Percentiles rank a stretch among this genome's conserved stretches.
phyloP scores from a whole-genome alignment of 2,329 filamentous ascomycete species.

The Aspergillus sp. region DNA sequence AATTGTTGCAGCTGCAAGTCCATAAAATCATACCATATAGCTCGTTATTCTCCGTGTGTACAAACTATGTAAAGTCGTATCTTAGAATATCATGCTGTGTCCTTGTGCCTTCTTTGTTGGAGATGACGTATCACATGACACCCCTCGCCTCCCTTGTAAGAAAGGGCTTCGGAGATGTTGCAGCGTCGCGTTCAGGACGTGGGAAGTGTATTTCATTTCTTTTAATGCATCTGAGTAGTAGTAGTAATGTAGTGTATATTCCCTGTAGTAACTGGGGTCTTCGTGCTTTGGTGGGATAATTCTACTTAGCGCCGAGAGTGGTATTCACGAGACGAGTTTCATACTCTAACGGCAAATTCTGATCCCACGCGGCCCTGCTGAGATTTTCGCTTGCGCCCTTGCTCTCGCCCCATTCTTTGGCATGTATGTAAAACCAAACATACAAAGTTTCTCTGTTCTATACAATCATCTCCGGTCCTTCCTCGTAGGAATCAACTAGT shows the following conservation, averaged over 20 bases:
- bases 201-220: neutral
- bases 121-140: neutral
- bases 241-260: neutral
- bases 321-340: neutral
- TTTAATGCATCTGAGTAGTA: neutral
- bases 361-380: neutral
- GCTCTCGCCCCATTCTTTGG: neutral
- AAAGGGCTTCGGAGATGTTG: neutral
- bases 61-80: neutral
- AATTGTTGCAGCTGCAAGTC: neutral
- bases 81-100: no score
- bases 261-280: neutral
- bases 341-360: constrained; percentile 13
- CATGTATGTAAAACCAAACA: neutral
- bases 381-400: neutral
- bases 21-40: neutral
- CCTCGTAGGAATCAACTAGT: neutral
- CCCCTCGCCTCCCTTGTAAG: neutral
- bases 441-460: neutral
- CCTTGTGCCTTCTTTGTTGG: neutral
- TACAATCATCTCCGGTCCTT: neutral
- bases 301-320: neutral
- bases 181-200: no score
- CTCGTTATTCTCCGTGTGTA: neutral
- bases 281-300: neutral